Evolutionary conservation across 2,329 filamentous ascomycete genomes (phyloP).

Genomic region (Colletotrichum siamense): DNA sequence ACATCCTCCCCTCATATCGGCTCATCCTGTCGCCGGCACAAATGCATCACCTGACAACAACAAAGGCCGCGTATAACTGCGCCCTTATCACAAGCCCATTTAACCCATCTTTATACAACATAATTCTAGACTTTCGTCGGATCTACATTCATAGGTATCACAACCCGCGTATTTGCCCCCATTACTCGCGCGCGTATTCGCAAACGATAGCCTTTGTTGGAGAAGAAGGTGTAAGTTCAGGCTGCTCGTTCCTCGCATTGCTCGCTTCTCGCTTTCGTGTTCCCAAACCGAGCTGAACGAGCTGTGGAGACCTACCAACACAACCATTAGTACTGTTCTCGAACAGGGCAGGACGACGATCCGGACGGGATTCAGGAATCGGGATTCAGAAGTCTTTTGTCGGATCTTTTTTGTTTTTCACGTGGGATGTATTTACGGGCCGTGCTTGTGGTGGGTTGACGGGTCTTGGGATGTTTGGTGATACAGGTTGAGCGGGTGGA

Average conservation of each 20-base stretch:
- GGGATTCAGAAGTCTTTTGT: fast-evolving
- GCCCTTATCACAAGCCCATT: background rate
- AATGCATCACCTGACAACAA: background rate
- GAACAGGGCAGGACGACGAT: background rate
- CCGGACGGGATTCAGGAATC: background rate
- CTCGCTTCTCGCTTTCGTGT: background rate
- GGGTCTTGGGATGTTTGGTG: background rate
- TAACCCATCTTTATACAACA: background rate
- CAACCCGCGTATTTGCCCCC: background rate
- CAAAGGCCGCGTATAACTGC: background rate
- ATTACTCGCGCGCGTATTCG: background rate
- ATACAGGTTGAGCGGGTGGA: fast-evolving
- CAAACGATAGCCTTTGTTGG: background rate
- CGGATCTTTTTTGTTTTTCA: background rate
- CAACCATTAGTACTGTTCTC: too few species aligned
- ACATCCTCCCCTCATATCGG: background rate
- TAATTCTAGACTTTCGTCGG: background rate
- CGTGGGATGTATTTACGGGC: background rate
- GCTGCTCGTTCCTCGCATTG: background rate
- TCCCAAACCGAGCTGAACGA: background rate
- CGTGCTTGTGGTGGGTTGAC: background rate
- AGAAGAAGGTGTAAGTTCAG: background rate
- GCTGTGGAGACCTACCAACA: background rate
- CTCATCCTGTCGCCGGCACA: background rate
- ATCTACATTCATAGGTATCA: background rate